Percentiles rank a stretch among this genome's conserved stretches.
Evolutionary conservation across 305 asterid species (phyloP).

Genomic region (Solanum hybrid): DNA sequence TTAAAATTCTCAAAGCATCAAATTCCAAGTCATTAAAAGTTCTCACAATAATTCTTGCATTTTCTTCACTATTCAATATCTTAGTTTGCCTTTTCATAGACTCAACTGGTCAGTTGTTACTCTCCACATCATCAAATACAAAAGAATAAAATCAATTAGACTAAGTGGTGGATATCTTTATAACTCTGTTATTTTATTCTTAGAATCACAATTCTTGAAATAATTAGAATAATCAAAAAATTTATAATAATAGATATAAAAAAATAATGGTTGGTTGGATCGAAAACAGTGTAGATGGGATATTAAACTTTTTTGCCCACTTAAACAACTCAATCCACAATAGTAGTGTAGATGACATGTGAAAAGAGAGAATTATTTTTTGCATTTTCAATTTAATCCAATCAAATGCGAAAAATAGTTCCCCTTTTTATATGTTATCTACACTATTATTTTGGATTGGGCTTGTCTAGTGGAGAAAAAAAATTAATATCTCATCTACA

Average conservation of each 20-base stretch:
- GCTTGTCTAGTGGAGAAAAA: conserved; percentile 18
- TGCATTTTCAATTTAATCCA: neutral
- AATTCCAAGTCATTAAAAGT: neutral
- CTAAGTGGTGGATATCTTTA: neutral
- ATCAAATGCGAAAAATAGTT: neutral
- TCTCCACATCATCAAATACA: neutral
- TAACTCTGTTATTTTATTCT: neutral
- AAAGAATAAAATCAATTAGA: neutral
- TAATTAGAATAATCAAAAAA: neutral
- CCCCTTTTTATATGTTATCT: neutral
- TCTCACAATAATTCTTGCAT: neutral
- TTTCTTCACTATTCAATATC: neutral
- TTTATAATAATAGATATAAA: neutral
- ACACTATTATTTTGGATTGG: neutral
- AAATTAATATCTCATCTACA: conserved; percentile 14
- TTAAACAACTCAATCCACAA: neutral
- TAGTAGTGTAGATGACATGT: no score
- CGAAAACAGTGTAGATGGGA: conserved; percentile 14
- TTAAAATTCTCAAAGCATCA: neutral
- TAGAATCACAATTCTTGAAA: neutral
- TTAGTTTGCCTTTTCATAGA: neutral
- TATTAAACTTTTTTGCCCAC: conserved; percentile 20
- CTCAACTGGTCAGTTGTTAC: neutral
- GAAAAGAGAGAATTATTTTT: neutral
- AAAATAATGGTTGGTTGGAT: neutral